Percentiles rank a stretch among this genome's conserved stretches.
These are phyloP conservation scores for Hydnomerulius pinastri DNA, from an alignment of 768 basidiomycete genomes.

Conservation along the genomic window DNA sequence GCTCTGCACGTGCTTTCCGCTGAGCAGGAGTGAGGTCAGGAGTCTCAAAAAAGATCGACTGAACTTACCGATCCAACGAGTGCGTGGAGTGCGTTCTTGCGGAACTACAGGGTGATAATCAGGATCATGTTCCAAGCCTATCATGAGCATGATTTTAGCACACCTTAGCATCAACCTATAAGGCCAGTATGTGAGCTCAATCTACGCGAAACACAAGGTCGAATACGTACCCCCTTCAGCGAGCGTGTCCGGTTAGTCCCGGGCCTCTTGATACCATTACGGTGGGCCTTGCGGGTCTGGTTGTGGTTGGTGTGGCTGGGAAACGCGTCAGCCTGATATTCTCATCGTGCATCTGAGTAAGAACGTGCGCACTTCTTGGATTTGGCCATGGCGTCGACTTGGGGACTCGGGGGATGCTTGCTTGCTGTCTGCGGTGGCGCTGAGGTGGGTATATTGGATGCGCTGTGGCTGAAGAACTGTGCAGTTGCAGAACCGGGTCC, in stretches of 20 bases:
- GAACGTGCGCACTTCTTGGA: conserved; percentile 83
- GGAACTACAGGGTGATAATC: conserved; percentile 56
- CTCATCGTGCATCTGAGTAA: neutral
- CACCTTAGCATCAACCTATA: conserved; percentile 82
- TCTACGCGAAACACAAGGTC: neutral
- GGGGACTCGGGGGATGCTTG: conserved; percentile 7
- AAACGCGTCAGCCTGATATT: conserved; percentile 14
- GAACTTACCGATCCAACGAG: conserved; percentile 70
- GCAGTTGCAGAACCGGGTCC: conserved; percentile 13
- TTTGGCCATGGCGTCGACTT: conserved; percentile 76
- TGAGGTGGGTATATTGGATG: conserved; percentile 4
- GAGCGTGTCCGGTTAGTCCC: conserved; percentile 73
- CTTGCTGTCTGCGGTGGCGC: neutral
- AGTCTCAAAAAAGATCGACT: neutral
- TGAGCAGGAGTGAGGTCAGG: conserved; percentile 25
- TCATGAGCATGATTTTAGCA: conserved; percentile 12
- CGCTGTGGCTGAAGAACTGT: conserved; percentile 39
- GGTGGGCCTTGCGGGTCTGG: conserved; percentile 95
- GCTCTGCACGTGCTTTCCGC: conserved; percentile 68
- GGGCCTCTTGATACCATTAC: conserved; percentile 94
- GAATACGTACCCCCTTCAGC: conserved; percentile 82
- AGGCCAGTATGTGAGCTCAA: conserved; percentile 2
- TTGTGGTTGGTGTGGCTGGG: conserved; percentile 90
- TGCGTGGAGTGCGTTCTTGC: conserved; percentile 77
- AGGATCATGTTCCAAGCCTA: neutral